phyloP scores from a whole-genome alignment of 2,329 filamentous ascomycete genomes.

The Pseudomassariella vexata region DNA sequence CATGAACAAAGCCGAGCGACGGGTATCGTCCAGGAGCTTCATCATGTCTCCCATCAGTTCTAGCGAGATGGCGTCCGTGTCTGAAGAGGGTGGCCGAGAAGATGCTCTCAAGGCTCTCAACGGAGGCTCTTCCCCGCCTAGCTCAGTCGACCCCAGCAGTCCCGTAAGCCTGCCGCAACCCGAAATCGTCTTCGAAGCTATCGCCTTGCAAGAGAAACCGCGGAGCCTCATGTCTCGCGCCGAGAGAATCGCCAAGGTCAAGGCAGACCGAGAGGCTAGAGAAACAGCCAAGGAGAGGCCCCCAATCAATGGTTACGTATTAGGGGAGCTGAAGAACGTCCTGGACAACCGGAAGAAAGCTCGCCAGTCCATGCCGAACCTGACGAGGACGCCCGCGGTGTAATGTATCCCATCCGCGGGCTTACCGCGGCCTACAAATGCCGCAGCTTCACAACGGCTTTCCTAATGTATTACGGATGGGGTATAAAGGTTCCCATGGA shows the following conservation, averaged over 20 bases:
- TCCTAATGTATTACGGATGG: no score
- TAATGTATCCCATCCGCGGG: no score
- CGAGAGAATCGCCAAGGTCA: conserved; percentile 81
- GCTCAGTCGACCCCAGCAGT: conserved; percentile 44
- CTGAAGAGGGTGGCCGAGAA: conserved; percentile 43
- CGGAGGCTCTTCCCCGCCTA: conserved; percentile 54
- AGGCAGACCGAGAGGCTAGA: conserved; percentile 75
- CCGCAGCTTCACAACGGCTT: no score
- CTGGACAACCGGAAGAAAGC: conserved; percentile 47
- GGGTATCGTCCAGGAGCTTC: conserved; percentile 57
- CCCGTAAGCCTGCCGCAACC: conserved; percentile 60
- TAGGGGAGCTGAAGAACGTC: conserved; percentile 86
- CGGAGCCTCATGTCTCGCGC: conserved; percentile 72
- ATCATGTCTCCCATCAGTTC: conserved; percentile 55
- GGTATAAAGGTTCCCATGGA: no score
- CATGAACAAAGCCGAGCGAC: conserved; percentile 74
- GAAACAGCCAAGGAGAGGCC: conserved; percentile 65
- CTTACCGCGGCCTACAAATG: no score
- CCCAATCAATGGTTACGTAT: conserved; percentile 82
- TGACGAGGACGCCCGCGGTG: no score
- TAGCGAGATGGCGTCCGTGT: conserved; percentile 59
- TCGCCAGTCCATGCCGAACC: no score
- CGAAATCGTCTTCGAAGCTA: conserved; percentile 90
- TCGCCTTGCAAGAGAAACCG: conserved; percentile 69
- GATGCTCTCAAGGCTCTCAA: conserved; percentile 75